These are phyloP conservation scores for Penicillium crustosum DNA, from an alignment of 2,329 filamentous ascomycete species.

Conservation along the genomic window DNA sequence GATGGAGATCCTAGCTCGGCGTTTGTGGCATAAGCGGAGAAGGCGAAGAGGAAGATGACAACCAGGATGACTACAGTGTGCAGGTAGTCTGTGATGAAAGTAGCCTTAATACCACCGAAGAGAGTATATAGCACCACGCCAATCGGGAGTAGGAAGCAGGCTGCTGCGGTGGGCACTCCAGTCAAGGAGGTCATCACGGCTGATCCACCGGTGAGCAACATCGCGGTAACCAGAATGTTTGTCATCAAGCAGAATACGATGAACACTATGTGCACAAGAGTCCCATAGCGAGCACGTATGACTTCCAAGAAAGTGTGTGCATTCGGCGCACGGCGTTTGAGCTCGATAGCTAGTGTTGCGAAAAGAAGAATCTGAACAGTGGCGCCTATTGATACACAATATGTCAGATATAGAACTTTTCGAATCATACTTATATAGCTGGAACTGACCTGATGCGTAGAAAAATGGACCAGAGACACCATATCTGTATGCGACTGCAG, in stretches of 20 bases:
- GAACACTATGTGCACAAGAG: slow-evolving; percentile 71
- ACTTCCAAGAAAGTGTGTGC: slow-evolving; percentile 83
- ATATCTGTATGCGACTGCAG: slow-evolving; percentile 79
- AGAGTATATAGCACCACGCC: slow-evolving; percentile 79
- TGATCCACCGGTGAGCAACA: slow-evolving; percentile 81
- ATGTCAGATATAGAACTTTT: slow-evolving; percentile 54
- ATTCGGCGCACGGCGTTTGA: slow-evolving; percentile 84
- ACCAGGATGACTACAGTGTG: slow-evolving; percentile 74
- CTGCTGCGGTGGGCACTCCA: slow-evolving; percentile 74
- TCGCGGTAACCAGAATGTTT: slow-evolving; percentile 83
- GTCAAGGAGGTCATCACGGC: slow-evolving; percentile 71
- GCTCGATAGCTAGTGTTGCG: slow-evolving; percentile 83
- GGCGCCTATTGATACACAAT: slow-evolving; percentile 53
- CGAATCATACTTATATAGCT: neutral
- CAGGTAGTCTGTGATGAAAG: slow-evolving; percentile 80
- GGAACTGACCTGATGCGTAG: slow-evolving; percentile 61
- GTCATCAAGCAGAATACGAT: slow-evolving; percentile 80
- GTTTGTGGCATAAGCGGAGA: slow-evolving; percentile 76
- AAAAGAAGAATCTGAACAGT: slow-evolving; percentile 88
- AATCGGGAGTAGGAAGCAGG: slow-evolving; percentile 78
- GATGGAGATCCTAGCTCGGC: slow-evolving; percentile 70
- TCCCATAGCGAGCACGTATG: slow-evolving; percentile 76
- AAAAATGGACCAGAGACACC: slow-evolving; percentile 66
- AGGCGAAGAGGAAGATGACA: slow-evolving; percentile 81
- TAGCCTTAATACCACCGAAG: slow-evolving; percentile 77